Percentiles rank a stretch among this genome's conserved stretches.
These are phyloP conservation scores for Phytophthora podocarpi DNA, from an alignment of 352 stramenopile species.

Conservation along the genomic window DNA sequence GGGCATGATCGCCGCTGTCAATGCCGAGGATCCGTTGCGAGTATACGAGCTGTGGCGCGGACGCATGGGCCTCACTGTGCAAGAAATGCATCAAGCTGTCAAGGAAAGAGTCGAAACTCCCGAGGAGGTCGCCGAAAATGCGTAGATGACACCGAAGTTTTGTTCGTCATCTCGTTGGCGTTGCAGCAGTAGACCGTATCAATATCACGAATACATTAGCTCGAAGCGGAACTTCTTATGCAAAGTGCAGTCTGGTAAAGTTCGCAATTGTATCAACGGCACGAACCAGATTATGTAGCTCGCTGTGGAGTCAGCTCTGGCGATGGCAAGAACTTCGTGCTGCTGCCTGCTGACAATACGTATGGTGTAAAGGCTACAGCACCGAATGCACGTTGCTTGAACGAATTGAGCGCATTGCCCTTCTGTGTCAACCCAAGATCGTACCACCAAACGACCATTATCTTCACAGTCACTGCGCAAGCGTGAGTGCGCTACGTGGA, in stretches of 20 bases:
- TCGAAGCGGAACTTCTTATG: no score
- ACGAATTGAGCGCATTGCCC: no score
- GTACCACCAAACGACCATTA: background rate
- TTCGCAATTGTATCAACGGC: constrained; percentile 1
- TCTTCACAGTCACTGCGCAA: background rate
- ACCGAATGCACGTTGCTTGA: no score
- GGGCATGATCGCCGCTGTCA: constrained; percentile 46
- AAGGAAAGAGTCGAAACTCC: constrained; percentile 24
- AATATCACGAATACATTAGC: background rate
- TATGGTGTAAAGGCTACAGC: no score
- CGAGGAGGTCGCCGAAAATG: constrained; percentile 23
- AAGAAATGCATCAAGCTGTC: constrained; percentile 55
- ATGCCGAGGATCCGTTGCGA: constrained; percentile 46
- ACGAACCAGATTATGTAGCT: constrained; percentile 10
- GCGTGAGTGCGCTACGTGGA: background rate
- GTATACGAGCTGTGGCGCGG: constrained; percentile 67
- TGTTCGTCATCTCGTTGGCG: background rate
- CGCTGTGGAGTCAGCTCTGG: no score
- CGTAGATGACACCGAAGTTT: constrained; percentile 6
- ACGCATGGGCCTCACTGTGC: constrained; percentile 56
- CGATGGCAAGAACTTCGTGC: no score
- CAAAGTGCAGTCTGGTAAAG: background rate
- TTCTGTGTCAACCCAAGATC: constrained; percentile 14
- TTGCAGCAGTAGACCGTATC: background rate
- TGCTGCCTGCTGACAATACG: no score